Evolutionary conservation across 768 basidiomycete species (phyloP).

Genomic region (Termitomyces bulborhizus): DNA sequence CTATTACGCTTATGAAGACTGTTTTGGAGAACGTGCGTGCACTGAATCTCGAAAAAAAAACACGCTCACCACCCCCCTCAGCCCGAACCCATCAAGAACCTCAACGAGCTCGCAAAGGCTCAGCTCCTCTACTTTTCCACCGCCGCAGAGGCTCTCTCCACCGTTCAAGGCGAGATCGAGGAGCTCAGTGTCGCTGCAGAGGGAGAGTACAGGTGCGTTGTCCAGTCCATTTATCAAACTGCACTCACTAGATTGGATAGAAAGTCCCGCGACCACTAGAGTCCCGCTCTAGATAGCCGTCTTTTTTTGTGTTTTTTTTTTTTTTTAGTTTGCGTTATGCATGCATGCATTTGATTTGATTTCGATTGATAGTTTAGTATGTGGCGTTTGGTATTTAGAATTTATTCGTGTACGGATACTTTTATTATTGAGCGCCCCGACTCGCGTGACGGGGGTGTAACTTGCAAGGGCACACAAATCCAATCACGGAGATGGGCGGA

Average conservation of each 20-base stretch:
- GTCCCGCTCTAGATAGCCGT: constrained; percentile 26
- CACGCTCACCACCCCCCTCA: constrained; percentile 19
- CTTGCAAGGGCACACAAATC: no score
- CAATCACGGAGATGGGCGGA: no score
- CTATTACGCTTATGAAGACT: constrained; percentile 96
- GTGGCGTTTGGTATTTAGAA: no score
- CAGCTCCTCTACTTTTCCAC: constrained; percentile 68
- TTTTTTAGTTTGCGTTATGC: no score
- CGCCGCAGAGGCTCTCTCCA: constrained; percentile 76
- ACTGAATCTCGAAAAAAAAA: no score
- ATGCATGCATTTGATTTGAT: no score
- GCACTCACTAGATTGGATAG: constrained; percentile 26
- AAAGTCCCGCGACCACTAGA: constrained; percentile 88
- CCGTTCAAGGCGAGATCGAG: constrained; percentile 87
- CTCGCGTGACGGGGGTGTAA: no score
- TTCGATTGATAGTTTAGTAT: no score
- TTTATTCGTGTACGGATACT: no score
- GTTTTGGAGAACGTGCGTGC: constrained; percentile 88
- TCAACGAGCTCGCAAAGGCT: constrained; percentile 88
- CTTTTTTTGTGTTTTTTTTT: no score
- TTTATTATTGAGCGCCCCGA: no score
- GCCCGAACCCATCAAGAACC: constrained; percentile 95
- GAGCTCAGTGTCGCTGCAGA: constrained; percentile 91
- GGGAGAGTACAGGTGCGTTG: constrained; percentile 78
- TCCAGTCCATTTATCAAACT: neutral